Percentiles rank a stretch among this genome's conserved stretches.
phyloP scores from a whole-genome alignment of 805 yeast genomes.

The Ogataea zsoltii region DNA sequence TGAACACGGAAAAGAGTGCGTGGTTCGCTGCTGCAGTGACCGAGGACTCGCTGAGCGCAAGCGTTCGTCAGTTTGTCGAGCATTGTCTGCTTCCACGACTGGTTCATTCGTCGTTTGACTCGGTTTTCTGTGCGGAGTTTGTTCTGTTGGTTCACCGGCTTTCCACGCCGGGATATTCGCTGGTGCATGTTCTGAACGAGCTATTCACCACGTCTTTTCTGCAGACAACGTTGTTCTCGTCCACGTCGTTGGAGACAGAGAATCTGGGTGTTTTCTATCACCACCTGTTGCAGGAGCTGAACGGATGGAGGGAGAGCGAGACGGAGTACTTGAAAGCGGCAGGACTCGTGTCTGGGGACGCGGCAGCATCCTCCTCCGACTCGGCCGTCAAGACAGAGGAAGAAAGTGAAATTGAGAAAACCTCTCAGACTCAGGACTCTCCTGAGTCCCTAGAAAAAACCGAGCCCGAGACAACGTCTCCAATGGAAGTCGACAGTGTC shows the following conservation, averaged over 20 bases:
- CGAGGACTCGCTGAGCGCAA: constrained; percentile 14
- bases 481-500: no score
- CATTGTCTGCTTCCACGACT: constrained; percentile 74
- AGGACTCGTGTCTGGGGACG: no score
- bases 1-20: constrained; percentile 28
- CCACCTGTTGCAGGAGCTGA: constrained; percentile 47
- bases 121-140: constrained; percentile 66
- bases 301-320: constrained; percentile 40
- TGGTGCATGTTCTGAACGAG: constrained; percentile 43
- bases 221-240: constrained; percentile 61
- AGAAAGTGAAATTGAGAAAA: constrained; percentile 8
- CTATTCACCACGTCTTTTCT: constrained; percentile 47
- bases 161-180: constrained; percentile 35
- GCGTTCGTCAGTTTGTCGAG: constrained; percentile 43
- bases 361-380: constrained; percentile 27
- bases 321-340: no score
- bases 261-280: constrained; percentile 74
- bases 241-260: constrained; percentile 78
- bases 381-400: constrained; percentile 19
- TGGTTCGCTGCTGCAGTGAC: constrained; percentile 41
- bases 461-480: no score
- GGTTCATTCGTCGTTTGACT: constrained; percentile 80
- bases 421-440: no score
- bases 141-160: constrained; percentile 49
- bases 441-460: no score